Percentiles rank a stretch among this genome's conserved stretches.
These are phyloP conservation scores for Penicillium janthinellum DNA, from an alignment of 2,329 filamentous ascomycete genomes.

Conservation along the genomic window DNA sequence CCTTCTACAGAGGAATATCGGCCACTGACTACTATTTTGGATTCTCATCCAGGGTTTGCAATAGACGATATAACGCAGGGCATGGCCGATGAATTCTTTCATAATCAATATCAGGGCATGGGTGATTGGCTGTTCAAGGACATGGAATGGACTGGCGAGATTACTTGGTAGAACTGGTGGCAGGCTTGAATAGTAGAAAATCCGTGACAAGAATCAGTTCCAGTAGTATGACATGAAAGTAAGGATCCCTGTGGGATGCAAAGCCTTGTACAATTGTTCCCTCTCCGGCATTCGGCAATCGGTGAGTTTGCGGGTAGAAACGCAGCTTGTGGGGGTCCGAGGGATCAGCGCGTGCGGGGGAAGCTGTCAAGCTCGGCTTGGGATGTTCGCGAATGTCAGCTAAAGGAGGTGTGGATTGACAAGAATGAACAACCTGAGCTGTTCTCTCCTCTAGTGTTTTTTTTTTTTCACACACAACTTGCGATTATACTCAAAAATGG, in stretches of 20 bases:
- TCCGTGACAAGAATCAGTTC: background rate
- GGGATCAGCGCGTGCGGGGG: slow-evolving; percentile 17
- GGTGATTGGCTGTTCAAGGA: slow-evolving; percentile 34
- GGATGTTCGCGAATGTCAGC: background rate
- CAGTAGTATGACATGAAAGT: background rate
- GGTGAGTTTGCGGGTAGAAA: slow-evolving; percentile 15
- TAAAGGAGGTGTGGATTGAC: background rate
- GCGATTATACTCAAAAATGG: slow-evolving; percentile 15
- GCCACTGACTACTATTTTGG: slow-evolving; percentile 27
- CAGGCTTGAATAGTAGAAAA: background rate
- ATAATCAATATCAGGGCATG: slow-evolving; percentile 32
- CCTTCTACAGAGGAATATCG: slow-evolving; percentile 23
- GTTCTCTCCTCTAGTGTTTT: background rate
- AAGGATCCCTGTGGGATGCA: background rate
- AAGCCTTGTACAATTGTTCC: background rate
- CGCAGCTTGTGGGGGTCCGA: slow-evolving; percentile 1
- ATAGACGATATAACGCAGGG: slow-evolving; percentile 11
- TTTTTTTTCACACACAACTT: no score
- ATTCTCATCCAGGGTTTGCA: slow-evolving; percentile 19
- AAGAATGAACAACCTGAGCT: background rate
- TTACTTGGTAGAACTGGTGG: background rate
- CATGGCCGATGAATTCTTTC: slow-evolving; percentile 22
- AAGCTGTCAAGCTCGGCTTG: background rate
- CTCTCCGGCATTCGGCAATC: slow-evolving; percentile 17
- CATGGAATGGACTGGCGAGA: slow-evolving; percentile 28